phyloP scores from a whole-genome alignment of 2,329 filamentous ascomycete species.

The Aspergillus awamori region DNA sequence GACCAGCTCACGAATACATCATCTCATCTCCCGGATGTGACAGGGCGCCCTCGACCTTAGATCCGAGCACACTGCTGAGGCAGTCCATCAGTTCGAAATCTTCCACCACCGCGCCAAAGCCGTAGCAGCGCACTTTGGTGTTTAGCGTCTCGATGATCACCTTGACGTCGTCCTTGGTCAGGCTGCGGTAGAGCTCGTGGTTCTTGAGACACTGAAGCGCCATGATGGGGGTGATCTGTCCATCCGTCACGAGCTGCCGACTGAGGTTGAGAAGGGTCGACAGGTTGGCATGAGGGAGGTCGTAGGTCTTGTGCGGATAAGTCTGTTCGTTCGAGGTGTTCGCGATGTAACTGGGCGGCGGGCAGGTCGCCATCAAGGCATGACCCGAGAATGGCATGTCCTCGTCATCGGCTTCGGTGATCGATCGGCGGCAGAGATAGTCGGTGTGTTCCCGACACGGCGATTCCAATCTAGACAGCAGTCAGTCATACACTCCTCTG shows the following conservation, averaged over 20 bases:
- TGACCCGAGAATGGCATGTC: constrained; percentile 74
- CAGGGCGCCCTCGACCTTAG: constrained; percentile 35
- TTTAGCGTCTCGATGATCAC: constrained; percentile 72
- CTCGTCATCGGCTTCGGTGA: constrained; percentile 60
- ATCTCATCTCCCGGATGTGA: constrained; percentile 33
- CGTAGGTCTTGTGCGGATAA: constrained; percentile 74
- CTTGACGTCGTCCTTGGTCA: constrained; percentile 70
- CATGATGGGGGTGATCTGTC: constrained; percentile 88
- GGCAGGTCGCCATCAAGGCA: constrained; percentile 89
- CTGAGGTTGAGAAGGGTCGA: constrained; percentile 82
- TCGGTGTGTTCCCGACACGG: constrained; percentile 61
- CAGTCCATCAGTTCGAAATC: constrained; percentile 72
- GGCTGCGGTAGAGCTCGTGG: constrained; percentile 68
- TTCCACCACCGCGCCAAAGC: constrained; percentile 72
- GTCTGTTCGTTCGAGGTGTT: constrained; percentile 55
- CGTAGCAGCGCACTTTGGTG: constrained; percentile 87
- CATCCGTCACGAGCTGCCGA: constrained; percentile 77
- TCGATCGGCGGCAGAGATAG: constrained; percentile 80
- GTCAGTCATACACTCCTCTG: constrained; percentile 5
- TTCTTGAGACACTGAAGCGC: constrained; percentile 81
- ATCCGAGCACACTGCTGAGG: constrained; percentile 67
- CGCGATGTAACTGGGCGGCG: constrained; percentile 67
- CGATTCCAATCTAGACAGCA: constrained; percentile 58
- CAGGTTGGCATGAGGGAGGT: constrained; percentile 75
- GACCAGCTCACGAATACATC: constrained; percentile 33